A percentile compares a stretch with the other conserved stretches of the same genome.
Evolutionary conservation across 2,329 filamentous ascomycete genomes (phyloP).

Genomic region (Colletotrichum sansevieriae): DNA sequence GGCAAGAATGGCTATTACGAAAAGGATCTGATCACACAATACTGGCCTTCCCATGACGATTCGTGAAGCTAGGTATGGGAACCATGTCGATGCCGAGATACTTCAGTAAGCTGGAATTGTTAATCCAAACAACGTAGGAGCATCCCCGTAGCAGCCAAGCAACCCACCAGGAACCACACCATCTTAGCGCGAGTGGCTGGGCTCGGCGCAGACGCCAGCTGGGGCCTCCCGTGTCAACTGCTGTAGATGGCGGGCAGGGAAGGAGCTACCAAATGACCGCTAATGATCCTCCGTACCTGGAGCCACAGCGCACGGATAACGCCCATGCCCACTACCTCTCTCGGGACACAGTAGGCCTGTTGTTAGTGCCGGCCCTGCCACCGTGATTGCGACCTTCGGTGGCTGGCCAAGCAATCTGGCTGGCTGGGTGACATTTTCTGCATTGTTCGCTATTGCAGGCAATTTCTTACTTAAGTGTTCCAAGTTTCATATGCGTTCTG

Average conservation of each 20-base stretch:
- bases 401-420: slow-evolving; percentile 24
- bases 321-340: not conserved
- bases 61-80: slow-evolving; percentile 1
- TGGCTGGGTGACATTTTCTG: slow-evolving; percentile 17
- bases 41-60: not conserved
- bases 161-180: slow-evolving; percentile 9
- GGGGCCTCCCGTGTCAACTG: slow-evolving; percentile 30
- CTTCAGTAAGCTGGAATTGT: not conserved
- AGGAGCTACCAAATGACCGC: slow-evolving; percentile 6
- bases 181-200: slow-evolving; percentile 20
- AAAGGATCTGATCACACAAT: slow-evolving; percentile 14
- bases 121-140: slow-evolving; percentile 1
- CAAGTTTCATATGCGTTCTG: not conserved
- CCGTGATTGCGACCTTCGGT: slow-evolving; percentile 17
- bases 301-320: slow-evolving; percentile 28
- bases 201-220: slow-evolving; percentile 15
- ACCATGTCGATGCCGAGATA: slow-evolving; percentile 1
- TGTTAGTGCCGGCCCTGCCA: slow-evolving; percentile 36
- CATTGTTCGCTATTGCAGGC: not conserved
- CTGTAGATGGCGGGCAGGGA: slow-evolving; percentile 35
- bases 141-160: slow-evolving; percentile 16
- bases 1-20: slow-evolving; percentile 2
- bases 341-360: not conserved
- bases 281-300: slow-evolving; percentile 21
- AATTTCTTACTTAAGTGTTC: slow-evolving; percentile 29